Base-by-base conservation (phyloP, 495 filamentous ascomycete species). In the Aspergillus indologenus region DNA sequence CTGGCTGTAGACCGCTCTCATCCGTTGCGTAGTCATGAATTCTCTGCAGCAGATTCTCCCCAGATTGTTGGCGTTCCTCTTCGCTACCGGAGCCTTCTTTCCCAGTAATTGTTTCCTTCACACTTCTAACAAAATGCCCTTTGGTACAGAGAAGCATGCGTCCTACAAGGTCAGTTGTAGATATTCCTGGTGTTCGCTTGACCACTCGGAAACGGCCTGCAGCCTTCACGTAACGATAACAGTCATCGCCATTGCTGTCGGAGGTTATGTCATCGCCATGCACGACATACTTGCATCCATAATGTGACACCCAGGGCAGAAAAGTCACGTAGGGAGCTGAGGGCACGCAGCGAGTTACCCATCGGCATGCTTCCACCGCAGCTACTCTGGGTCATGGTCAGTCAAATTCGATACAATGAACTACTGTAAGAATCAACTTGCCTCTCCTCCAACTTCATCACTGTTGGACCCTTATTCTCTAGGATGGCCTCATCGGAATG, bases 401-500 rank as follows among this genome's bases (percentile, higher is more conserved):
- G 60, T 68, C 76, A 19, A 14, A 17, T 6, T 7, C n/a, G n/a
- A 15, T 47, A 18, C 17, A 52, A 53, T 40, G 34, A 40, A 40
- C 34, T 40, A 11, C 22, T 49, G 18, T 58, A 43, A 43, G 22
- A 40, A 26, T 24, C 9, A 52, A 73, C 77, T 59, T 62, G 90
- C 85, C 94, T 89, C 79, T 99, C 94, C 55, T 85, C 76, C 54
- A 97, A 79, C 48, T 83, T 91, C 94, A 99, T 99, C 53, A 99
- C 94, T 5, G 93, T 96, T 3, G 95, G 95, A 7, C 94, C 94
- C 75, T 99, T 99, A 75, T 99, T 95, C 57, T 90, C 90, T 45
- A 95, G 79, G 67, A 99, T 99, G 14, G 88, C 89, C 70, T 96
- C 87, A 71, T 99, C 94, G 15, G 90, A 94, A 72, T 99, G 94